Evolutionary conservation across 2,329 filamentous ascomycete genomes (phyloP).

Genomic region (Emericellopsis cladophorae): DNA sequence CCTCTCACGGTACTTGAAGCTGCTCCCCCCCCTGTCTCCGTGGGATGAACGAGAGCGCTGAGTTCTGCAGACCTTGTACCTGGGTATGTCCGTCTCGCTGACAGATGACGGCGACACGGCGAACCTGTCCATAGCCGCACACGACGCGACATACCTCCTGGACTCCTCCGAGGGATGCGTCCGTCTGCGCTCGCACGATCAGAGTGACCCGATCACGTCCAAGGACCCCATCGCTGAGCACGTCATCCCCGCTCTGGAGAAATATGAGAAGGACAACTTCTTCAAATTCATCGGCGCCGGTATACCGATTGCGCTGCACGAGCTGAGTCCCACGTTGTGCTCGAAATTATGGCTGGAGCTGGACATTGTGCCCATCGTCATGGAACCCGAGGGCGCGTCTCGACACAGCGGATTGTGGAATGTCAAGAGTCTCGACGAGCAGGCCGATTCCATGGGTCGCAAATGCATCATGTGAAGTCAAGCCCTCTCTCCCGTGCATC

Average conservation of each 20-base stretch:
- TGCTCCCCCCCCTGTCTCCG: not conserved
- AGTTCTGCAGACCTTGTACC: slow-evolving; percentile 37
- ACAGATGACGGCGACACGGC: slow-evolving; percentile 33
- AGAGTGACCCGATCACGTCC: slow-evolving; percentile 1
- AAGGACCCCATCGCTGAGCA: slow-evolving; percentile 43
- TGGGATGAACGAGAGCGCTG: no score
- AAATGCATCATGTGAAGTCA: slow-evolving; percentile 58
- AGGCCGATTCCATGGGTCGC: slow-evolving; percentile 69
- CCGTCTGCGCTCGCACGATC: slow-evolving; percentile 15
- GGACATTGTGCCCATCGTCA: slow-evolving; percentile 61
- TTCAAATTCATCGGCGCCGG: slow-evolving; percentile 67
- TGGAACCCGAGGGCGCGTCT: slow-evolving; percentile 32
- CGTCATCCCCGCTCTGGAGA: slow-evolving; percentile 40
- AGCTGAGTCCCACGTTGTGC: slow-evolving; percentile 51
- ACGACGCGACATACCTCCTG: slow-evolving; percentile 62
- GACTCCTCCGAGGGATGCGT: slow-evolving; percentile 58
- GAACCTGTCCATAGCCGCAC: slow-evolving; percentile 54
- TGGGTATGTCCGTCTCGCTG: slow-evolving; percentile 47
- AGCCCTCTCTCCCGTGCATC: not conserved
- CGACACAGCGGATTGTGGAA: slow-evolving; percentile 27
- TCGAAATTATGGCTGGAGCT: slow-evolving; percentile 64
- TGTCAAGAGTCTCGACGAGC: slow-evolving; percentile 57
- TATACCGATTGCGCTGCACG: slow-evolving; percentile 46
- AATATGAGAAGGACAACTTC: slow-evolving; percentile 51
- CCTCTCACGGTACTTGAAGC: slow-evolving; percentile 26